Percentiles rank a stretch among this genome's conserved stretches.
Evolutionary conservation across 2,329 filamentous ascomycete species (phyloP).

Genomic region (Fusarium subtropicale): DNA sequence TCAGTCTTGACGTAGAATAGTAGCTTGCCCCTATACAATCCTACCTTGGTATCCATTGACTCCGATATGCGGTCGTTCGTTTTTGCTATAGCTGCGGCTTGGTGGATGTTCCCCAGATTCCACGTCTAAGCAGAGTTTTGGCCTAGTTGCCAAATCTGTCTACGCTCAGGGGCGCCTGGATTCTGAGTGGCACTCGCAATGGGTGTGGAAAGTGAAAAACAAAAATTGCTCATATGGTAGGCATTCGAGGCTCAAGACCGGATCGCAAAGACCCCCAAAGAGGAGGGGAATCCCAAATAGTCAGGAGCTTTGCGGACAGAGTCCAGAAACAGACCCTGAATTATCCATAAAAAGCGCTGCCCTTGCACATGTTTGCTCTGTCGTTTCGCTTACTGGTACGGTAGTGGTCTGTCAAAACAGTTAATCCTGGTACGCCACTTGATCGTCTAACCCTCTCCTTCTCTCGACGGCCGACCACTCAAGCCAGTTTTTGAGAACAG

Average conservation of each 20-base stretch:
- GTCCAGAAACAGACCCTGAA: slow-evolving; percentile 19
- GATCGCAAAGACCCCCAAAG: slow-evolving; percentile 8
- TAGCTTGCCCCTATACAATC: not conserved
- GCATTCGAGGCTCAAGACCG: slow-evolving; percentile 21
- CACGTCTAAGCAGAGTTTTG: slow-evolving; percentile 26
- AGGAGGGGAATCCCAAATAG: slow-evolving; percentile 37
- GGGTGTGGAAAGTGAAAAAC: slow-evolving; percentile 35
- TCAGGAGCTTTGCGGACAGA: slow-evolving; percentile 5
- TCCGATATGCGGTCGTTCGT: slow-evolving; percentile 11
- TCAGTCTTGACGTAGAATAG: slow-evolving; percentile 9
- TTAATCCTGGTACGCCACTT: slow-evolving; percentile 37
- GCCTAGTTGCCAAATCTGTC: slow-evolving; percentile 16
- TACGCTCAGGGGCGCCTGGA: slow-evolving; percentile 33
- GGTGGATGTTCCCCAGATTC: slow-evolving; percentile 45
- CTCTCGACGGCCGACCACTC: slow-evolving; percentile 13
- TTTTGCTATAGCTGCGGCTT: slow-evolving; percentile 18
- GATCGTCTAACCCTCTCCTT: slow-evolving; percentile 19
- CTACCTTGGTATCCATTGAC: slow-evolving; percentile 4
- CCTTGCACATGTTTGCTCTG: slow-evolving; percentile 10
- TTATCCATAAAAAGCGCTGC: slow-evolving; percentile 15
- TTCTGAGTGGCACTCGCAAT: slow-evolving; percentile 27
- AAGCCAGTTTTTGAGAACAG: slow-evolving; percentile 34
- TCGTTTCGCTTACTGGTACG: slow-evolving; percentile 17
- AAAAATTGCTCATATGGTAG: slow-evolving; percentile 35
- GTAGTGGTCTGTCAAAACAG: slow-evolving; percentile 14